Base-by-base conservation (phyloP, 1,284 basidiomycete genomes). In the Malassezia caprae region DNA sequence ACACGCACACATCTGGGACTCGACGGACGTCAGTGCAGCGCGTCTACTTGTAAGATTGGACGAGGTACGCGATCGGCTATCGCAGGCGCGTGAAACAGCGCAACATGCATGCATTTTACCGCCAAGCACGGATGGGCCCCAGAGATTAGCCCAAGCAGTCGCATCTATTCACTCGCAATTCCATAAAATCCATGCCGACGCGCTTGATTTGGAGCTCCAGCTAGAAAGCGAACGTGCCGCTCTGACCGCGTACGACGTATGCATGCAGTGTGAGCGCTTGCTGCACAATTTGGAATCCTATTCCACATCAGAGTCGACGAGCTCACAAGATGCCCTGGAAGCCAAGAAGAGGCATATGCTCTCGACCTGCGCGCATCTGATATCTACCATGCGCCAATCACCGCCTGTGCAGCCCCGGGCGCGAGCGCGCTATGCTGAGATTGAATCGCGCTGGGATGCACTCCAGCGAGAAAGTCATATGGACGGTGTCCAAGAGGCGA, bases 221-320 rank as follows among this genome's bases (percentile, higher is more conserved):
- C 54, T 56, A 10, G 34, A 41, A 30, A 34, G 23, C n/a, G 54
- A 51, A 24, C 42, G 48, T 13, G 30, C 32, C 5, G 31, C 40
- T 3, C 24, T 56, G 12, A 40, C 44, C 15, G 30, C 51, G 17
- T 41, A 47, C 26, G 49, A 56, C 24, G 43, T 42, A 24, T 56
- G 49, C 35, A 24, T 40, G 8, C 48, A 56, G 34, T 50, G 41
- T 4, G 48, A 56, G 17, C 24, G 31, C 17, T 28, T 45, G 10
- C 45, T 56, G 27, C 26, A 34, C 34, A 35, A 28, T 6, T 31
- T 56, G 24, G 53, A 49, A 13, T 11, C 23, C 3, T 28, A 12
- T 27, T 39, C 37, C 21, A 15, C 27, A 17, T 21, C 30, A 2
- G 44, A 46, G 13, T 23, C 26, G 2, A 19, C 44, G 5, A 17